Conservation (phyloP, 805 yeast species). For the Wickerhamomyces xylosicus region DNA sequence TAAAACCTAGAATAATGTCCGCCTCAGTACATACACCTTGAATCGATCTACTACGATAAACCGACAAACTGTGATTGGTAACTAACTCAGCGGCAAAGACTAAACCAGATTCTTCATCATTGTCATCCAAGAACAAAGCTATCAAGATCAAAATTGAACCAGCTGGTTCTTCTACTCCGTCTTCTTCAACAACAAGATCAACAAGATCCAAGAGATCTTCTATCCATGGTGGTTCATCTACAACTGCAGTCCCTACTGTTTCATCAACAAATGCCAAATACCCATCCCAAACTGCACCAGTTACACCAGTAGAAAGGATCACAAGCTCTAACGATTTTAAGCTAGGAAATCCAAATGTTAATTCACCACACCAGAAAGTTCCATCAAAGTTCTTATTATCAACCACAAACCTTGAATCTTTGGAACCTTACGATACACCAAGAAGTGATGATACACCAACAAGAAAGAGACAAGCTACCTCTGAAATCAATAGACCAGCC, state of each 20-base stretch:
- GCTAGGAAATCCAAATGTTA: background rate
- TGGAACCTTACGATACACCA: constrained; percentile 2
- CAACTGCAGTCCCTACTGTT: too few relatives aligned
- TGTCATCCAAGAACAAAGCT: background rate
- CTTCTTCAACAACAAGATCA: background rate
- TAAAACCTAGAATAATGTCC: background rate
- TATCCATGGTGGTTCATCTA: too few relatives aligned
- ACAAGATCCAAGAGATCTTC: background rate
- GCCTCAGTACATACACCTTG: background rate
- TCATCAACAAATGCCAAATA: too few relatives aligned
- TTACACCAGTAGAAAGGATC: constrained; percentile 11
- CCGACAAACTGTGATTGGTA: background rate
- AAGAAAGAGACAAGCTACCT: constrained; percentile 5
- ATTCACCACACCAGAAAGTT: constrained; percentile 3
- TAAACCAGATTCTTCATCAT: background rate
- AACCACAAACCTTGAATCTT: constrained; percentile 2
- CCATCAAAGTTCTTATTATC: constrained; percentile 15
- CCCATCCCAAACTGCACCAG: constrained; percentile 3
- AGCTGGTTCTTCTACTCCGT: constrained; percentile 9
- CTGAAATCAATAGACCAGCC: background rate
- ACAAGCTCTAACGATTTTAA: constrained; percentile 4
- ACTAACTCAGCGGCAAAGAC: constrained; percentile 1
- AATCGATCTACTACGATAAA: background rate
- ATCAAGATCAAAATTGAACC: background rate
- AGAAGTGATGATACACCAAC: constrained; percentile 10